Percentiles rank a stretch among this genome's conserved stretches.
Evolutionary conservation across 345 rosid species (phyloP).

Genomic region (Aurinia saxatilis): DNA sequence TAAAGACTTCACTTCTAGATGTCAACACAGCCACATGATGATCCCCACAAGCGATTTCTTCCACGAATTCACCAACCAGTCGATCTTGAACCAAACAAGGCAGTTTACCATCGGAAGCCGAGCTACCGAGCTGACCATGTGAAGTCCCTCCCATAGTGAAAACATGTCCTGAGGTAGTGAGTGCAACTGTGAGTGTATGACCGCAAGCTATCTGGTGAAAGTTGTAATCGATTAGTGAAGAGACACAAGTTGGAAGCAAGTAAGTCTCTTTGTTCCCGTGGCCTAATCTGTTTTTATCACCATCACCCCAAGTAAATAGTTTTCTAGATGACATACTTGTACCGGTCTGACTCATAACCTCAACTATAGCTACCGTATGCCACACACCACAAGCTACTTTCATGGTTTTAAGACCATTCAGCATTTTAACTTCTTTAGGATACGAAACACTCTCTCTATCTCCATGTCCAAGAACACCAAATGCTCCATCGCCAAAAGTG

Average conservation of each 20-base stretch:
- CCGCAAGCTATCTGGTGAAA: slow-evolving; percentile 90
- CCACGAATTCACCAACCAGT: slow-evolving; percentile 89
- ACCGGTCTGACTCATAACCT: slow-evolving; percentile 59
- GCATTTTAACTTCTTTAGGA: slow-evolving; percentile 73
- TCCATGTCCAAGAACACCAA: slow-evolving; percentile 91
- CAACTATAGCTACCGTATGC: slow-evolving; percentile 98
- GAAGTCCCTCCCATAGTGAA: slow-evolving; percentile 80
- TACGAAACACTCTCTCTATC: slow-evolving; percentile 57
- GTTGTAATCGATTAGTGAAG: slow-evolving; percentile 83
- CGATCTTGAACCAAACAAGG: slow-evolving; percentile 81
- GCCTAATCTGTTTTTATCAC: slow-evolving; percentile 79
- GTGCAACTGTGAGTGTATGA: slow-evolving; percentile 73
- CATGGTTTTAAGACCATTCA: slow-evolving; percentile 62
- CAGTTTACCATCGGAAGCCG: slow-evolving; percentile 56
- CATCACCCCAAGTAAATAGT: slow-evolving; percentile 97
- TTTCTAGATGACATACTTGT: slow-evolving; percentile 47
- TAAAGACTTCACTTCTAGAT: slow-evolving; percentile 87
- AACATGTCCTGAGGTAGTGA: slow-evolving; percentile 91
- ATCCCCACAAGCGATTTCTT: slow-evolving; percentile 88
- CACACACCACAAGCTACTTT: slow-evolving; percentile 95
- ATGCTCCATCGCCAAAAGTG: slow-evolving; percentile 92
- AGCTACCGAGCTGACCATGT: slow-evolving; percentile 74
- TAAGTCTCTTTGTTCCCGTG: slow-evolving; percentile 86
- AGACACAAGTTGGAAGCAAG: slow-evolving; percentile 75
- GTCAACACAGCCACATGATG: slow-evolving; percentile 80